phyloP scores from a whole-genome alignment of 306 rosid species.

The Fagus sylvatica region DNA sequence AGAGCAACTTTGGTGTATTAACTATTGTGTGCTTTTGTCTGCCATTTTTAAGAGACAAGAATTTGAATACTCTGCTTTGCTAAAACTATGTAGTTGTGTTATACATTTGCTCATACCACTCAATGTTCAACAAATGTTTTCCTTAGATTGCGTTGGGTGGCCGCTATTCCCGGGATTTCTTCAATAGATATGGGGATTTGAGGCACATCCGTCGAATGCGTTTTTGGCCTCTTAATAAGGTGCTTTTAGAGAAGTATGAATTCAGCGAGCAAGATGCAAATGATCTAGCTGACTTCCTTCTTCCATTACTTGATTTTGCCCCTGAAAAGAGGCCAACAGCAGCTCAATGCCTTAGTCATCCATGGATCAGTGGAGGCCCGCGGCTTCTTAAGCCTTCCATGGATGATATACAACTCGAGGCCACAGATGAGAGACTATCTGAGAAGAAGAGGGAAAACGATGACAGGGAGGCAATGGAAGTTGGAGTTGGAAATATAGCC shows the following conservation, averaged over 20 bases:
- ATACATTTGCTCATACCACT: slow-evolving; percentile 26
- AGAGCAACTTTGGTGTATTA: slow-evolving; percentile 3
- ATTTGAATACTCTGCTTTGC: no score
- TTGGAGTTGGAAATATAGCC: slow-evolving; percentile 59
- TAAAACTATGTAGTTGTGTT: neutral
- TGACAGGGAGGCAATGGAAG: slow-evolving; percentile 79
- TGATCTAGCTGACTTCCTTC: slow-evolving; percentile 64
- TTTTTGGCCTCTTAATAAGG: slow-evolving; percentile 92
- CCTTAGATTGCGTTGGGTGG: slow-evolving; percentile 93
- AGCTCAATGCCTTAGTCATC: slow-evolving; percentile 81
- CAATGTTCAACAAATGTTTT: slow-evolving; percentile 13
- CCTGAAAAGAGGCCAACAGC: slow-evolving; percentile 95
- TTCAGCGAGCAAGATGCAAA: slow-evolving; percentile 81
- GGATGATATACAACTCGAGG: slow-evolving; percentile 38
- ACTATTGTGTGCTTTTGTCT: no score
- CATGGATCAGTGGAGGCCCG: slow-evolving; percentile 80
- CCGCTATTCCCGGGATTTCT: slow-evolving; percentile 91
- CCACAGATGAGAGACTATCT: slow-evolving; percentile 22
- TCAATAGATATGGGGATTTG: slow-evolving; percentile 82
- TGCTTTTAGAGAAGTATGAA: slow-evolving; percentile 83
- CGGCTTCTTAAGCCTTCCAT: slow-evolving; percentile 64
- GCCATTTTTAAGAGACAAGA: no score
- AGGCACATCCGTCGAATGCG: slow-evolving; percentile 91
- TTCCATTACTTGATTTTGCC: slow-evolving; percentile 86
- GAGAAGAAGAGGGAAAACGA: slow-evolving; percentile 65